phyloP scores from a whole-genome alignment of 2,329 filamentous ascomycete species.

The Diaporthe citriasiana region DNA sequence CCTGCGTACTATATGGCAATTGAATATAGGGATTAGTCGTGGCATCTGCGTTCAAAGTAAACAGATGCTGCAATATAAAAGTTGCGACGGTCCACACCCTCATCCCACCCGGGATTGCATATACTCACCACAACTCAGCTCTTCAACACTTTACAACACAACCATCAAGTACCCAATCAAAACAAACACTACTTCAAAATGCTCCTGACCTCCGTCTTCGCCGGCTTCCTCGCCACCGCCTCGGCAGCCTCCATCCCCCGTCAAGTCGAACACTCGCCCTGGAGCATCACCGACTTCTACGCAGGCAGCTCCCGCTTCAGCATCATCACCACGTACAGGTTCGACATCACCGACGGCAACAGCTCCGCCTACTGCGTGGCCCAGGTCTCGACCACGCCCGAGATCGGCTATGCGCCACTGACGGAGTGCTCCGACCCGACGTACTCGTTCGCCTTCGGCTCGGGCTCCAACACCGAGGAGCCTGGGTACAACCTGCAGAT shows the following conservation, averaged over 20 bases:
- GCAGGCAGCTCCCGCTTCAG: constrained; percentile 7
- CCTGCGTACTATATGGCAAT: neutral
- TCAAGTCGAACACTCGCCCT: neutral
- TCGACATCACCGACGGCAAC: constrained; percentile 21
- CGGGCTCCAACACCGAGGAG: neutral
- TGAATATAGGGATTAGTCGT: neutral
- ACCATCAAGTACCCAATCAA: neutral
- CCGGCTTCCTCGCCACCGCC: neutral
- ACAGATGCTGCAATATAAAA: neutral
- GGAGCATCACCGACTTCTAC: constrained; percentile 23
- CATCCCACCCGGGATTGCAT: neutral
- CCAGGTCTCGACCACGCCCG: neutral
- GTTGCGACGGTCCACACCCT: neutral
- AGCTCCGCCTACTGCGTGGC: constrained; percentile 8
- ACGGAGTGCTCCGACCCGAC: neutral
- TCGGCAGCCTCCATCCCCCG: constrained; percentile 15
- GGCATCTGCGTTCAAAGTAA: neutral
- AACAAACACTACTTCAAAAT: neutral
- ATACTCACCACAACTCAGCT: neutral
- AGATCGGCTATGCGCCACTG: neutral
- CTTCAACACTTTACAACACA: neutral
- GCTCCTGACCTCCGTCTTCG: neutral
- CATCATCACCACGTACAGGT: constrained; percentile 8
- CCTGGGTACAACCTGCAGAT: constrained; percentile 13
- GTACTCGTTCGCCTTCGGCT: constrained; percentile 15